phyloP scores from a whole-genome alignment of 1,284 basidiomycete genomes.

The Coniferiporia sulphurascens region DNA sequence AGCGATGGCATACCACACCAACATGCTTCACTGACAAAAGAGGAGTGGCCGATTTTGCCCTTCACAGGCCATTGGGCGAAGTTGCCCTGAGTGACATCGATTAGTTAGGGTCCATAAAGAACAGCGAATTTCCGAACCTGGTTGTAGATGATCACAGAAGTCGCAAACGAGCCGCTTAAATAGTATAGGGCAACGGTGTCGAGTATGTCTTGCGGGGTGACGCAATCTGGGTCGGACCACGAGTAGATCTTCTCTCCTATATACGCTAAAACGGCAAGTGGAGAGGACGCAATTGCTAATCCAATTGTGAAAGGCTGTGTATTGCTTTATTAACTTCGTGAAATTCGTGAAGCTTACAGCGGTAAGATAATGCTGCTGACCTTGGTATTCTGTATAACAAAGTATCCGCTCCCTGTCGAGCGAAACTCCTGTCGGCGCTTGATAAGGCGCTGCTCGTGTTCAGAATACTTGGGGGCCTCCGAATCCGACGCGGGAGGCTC shows the following conservation, averaged over 20 bases:
- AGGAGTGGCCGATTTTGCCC: conserved; percentile 20
- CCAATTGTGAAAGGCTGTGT: conserved; percentile 24
- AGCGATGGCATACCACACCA: background rate
- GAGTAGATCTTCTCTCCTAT: conserved; percentile 24
- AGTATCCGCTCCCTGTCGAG: conserved; percentile 20
- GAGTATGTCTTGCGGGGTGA: conserved; percentile 20
- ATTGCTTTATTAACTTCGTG: background rate
- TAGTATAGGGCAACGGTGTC: conserved; percentile 24
- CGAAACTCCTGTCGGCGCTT: conserved; percentile 17
- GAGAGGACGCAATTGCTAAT: conserved; percentile 21
- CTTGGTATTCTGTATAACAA: conserved; percentile 20
- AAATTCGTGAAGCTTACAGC: background rate
- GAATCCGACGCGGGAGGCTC: conserved; percentile 6
- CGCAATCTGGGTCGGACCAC: conserved; percentile 22
- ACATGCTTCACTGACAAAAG: conserved; percentile 17
- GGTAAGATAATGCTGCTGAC: conserved; percentile 1
- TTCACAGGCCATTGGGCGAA: conserved; percentile 15
- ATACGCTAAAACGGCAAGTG: conserved; percentile 21
- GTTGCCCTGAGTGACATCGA: background rate
- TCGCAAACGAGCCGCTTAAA: conserved; percentile 21
- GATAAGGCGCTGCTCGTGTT: conserved; percentile 15
- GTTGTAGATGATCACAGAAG: conserved; percentile 24
- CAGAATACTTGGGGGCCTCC: conserved; percentile 9
- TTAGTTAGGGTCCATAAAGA: background rate
- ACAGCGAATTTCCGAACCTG: conserved; percentile 9